These are phyloP conservation scores for Alternaria novae-zelandiae DNA, from an alignment of 2,329 filamentous ascomycete genomes.

Conservation along the genomic window DNA sequence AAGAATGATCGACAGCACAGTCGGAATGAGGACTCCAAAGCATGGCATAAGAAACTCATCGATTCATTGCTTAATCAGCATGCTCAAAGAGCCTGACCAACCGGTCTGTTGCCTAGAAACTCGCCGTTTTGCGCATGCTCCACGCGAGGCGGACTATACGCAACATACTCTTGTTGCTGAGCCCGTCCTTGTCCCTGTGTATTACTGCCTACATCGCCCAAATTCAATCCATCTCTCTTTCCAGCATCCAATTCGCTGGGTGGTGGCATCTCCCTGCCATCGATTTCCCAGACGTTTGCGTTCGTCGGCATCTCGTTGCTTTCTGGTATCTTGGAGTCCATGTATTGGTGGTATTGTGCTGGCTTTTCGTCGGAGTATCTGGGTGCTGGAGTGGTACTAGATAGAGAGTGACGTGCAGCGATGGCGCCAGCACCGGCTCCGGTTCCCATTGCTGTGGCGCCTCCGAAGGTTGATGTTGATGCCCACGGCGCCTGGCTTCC, in stretches of 20 bases:
- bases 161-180: background rate
- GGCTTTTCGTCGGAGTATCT: constrained; percentile 5
- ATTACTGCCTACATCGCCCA: background rate
- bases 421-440: background rate
- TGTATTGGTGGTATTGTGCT: background rate
- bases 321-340: background rate
- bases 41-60: background rate
- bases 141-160: background rate
- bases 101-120: background rate
- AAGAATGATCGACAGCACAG: background rate
- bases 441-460: background rate
- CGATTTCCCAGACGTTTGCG: constrained; percentile 21
- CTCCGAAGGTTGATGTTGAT: background rate
- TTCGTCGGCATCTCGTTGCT: constrained; percentile 14
- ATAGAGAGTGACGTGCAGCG: background rate
- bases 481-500: constrained; percentile 2
- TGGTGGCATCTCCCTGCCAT: constrained; percentile 6
- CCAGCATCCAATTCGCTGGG: constrained; percentile 11
- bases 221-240: background rate
- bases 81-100: background rate
- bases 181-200: background rate
- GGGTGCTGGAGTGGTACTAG: background rate
- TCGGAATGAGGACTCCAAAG: background rate
- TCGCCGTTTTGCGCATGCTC: background rate
- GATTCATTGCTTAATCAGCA: background rate